These are phyloP conservation scores for Blumeria hordei DNA, from an alignment of 2,329 filamentous ascomycete species.

Conservation along the genomic window DNA sequence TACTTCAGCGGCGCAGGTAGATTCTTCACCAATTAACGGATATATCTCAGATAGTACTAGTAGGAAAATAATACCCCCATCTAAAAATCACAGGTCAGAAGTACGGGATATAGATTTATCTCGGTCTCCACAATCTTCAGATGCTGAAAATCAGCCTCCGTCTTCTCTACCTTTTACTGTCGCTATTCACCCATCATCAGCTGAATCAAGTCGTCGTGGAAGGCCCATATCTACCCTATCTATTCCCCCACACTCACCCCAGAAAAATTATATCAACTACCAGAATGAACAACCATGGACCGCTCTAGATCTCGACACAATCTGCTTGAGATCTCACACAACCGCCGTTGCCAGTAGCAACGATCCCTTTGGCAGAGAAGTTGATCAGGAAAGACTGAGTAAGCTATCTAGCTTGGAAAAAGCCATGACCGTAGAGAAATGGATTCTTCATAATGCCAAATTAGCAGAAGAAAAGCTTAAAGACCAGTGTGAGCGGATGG, in stretches of 20 bases:
- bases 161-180: conserved; percentile 31
- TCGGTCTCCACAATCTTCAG: conserved; percentile 49
- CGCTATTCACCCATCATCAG: conserved; percentile 6
- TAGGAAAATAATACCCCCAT: too few species aligned
- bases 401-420: conserved; percentile 54
- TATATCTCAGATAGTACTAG: too few species aligned
- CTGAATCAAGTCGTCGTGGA: conserved; percentile 18
- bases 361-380: conserved; percentile 14
- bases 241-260: conserved; percentile 31
- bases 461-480: conserved; percentile 59
- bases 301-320: conserved; percentile 48
- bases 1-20: too few species aligned
- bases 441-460: conserved; percentile 62
- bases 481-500: conserved; percentile 60
- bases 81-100: not conserved
- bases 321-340: conserved; percentile 29
- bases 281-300: conserved; percentile 40
- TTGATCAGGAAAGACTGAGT: conserved; percentile 28
- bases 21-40: too few species aligned
- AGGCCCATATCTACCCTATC: conserved; percentile 23
- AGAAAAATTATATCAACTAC: conserved; percentile 31
- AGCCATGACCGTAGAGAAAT: conserved; percentile 81
- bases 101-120: conserved; percentile 11
- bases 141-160: conserved; percentile 58
- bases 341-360: conserved; percentile 8